Evolutionary conservation across 2,329 filamentous ascomycete species (phyloP).

Genomic region (Penicillium sp.): DNA sequence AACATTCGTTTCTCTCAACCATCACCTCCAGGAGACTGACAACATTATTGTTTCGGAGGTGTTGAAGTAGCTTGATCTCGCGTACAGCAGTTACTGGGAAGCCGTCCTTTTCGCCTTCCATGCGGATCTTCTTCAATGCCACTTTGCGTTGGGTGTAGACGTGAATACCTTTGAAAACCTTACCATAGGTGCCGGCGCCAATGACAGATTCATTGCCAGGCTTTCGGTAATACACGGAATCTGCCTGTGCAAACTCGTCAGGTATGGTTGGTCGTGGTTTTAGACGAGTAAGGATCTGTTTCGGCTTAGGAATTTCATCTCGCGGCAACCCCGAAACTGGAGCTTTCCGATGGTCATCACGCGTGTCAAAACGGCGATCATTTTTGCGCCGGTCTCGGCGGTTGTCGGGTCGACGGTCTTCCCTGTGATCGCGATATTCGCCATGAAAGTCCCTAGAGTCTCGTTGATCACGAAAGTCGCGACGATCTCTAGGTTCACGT

Average conservation of each 20-base stretch:
- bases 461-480: slow-evolving; percentile 33
- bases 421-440: slow-evolving; percentile 30
- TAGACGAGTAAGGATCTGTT: slow-evolving; percentile 61
- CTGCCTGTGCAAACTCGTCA: slow-evolving; percentile 67
- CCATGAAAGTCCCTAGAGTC: slow-evolving; percentile 29
- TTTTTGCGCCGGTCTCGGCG: slow-evolving; percentile 36
- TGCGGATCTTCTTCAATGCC: slow-evolving; percentile 95
- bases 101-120: slow-evolving; percentile 99
- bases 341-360: slow-evolving; percentile 45
- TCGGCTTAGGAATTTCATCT: slow-evolving; percentile 50
- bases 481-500: slow-evolving; percentile 28
- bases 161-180: slow-evolving; percentile 88
- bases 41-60: slow-evolving; percentile 83
- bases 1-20: slow-evolving; percentile 98
- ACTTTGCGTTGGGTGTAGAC: slow-evolving; percentile 70
- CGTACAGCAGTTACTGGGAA: slow-evolving; percentile 95
- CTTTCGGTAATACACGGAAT: slow-evolving; percentile 90
- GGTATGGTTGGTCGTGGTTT: slow-evolving; percentile 67
- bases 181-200: slow-evolving; percentile 89
- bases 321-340: slow-evolving; percentile 39
- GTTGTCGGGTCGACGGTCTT: slow-evolving; percentile 38
- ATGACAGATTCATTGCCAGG: slow-evolving; percentile 97
- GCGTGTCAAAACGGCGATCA: slow-evolving; percentile 27
- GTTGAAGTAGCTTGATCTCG: slow-evolving; percentile 94
- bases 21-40: slow-evolving; percentile 91